Evolutionary conservation across 2,329 filamentous ascomycete species (phyloP).

Genomic region (Ophiostoma fasciatum): DNA sequence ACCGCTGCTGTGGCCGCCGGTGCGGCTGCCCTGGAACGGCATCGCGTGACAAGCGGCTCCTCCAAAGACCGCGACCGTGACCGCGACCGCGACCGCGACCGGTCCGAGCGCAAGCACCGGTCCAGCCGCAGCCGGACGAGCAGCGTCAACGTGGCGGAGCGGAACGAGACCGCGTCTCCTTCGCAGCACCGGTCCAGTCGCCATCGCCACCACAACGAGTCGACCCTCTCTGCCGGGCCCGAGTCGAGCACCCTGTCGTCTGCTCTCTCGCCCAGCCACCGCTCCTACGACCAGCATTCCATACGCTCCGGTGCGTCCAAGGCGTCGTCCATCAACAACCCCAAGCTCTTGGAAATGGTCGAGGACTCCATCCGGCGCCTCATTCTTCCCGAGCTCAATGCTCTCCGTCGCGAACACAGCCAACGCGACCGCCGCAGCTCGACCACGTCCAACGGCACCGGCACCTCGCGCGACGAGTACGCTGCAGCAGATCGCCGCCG

Average conservation of each 20-base stretch:
- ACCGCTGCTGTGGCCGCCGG: conserved; percentile 24
- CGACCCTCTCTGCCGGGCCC: conserved; percentile 33
- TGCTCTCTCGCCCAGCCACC: conserved; percentile 36
- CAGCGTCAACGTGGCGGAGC: conserved; percentile 28
- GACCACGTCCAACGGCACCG: conserved; percentile 38
- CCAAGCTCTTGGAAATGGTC: conserved; percentile 76
- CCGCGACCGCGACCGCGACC: conserved; percentile 10
- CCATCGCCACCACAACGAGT: conserved; percentile 35
- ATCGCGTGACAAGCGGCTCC: conserved; percentile 4
- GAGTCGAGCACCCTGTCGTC: conserved; percentile 42
- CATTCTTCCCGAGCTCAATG: conserved; percentile 82
- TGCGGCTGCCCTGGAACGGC: conserved; percentile 28
- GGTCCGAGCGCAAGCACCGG: conserved; percentile 27
- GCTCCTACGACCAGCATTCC: conserved; percentile 40
- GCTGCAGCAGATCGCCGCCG: conserved; percentile 43
- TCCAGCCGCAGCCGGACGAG: conserved; percentile 35
- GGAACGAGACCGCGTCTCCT: conserved; percentile 31
- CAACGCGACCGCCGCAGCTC: conserved; percentile 58
- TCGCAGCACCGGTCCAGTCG: conserved; percentile 33
- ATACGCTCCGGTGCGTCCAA: conserved; percentile 34
- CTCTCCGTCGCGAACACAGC: conserved; percentile 80
- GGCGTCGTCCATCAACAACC: conserved; percentile 72
- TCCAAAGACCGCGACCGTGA: too few relatives aligned
- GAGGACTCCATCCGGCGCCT: conserved; percentile 84
- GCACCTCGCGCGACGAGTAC: conserved; percentile 38